Percentiles rank a stretch among this genome's conserved stretches.
These are phyloP conservation scores for Ascochyta viciae-villosae DNA, from an alignment of 2,329 filamentous ascomycete species.

Conservation along the genomic window DNA sequence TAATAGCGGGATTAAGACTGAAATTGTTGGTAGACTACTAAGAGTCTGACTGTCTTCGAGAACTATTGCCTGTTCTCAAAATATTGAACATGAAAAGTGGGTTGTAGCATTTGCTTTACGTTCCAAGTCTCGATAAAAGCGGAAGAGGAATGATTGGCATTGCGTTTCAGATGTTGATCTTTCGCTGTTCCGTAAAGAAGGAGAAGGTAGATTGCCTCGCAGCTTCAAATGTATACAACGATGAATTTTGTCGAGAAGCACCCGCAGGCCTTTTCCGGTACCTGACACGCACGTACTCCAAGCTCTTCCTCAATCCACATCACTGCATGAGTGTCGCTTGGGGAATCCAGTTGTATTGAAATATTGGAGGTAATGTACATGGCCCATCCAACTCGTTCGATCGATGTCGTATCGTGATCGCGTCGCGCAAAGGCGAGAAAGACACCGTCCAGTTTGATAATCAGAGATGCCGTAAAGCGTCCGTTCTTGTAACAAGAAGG, in stretches of 20 bases:
- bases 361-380: slow-evolving; percentile 17
- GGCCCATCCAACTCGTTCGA: slow-evolving; percentile 11
- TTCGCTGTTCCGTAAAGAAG: slow-evolving; percentile 47
- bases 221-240: slow-evolving; percentile 40
- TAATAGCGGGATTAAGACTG: not conserved
- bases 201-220: slow-evolving; percentile 35
- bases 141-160: slow-evolving; percentile 50
- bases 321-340: not conserved
- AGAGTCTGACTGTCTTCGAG: not conserved
- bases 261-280: not conserved
- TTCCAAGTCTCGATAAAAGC: slow-evolving; percentile 21
- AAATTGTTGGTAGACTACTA: not conserved
- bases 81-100: not conserved
- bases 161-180: slow-evolving; percentile 40
- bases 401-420: slow-evolving; percentile 1
- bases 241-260: not conserved
- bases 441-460: slow-evolving; percentile 64
- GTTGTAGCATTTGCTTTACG: slow-evolving; percentile 13
- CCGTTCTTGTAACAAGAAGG: slow-evolving; percentile 94
- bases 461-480: slow-evolving; percentile 99
- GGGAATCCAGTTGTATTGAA: slow-evolving; percentile 11
- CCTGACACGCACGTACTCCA: not conserved
- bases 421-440: slow-evolving; percentile 6
- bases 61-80: not conserved
- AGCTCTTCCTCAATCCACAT: not conserved